phyloP scores from a whole-genome alignment of 129 eudicot genomes.

The Kitagawia praeruptora region DNA sequence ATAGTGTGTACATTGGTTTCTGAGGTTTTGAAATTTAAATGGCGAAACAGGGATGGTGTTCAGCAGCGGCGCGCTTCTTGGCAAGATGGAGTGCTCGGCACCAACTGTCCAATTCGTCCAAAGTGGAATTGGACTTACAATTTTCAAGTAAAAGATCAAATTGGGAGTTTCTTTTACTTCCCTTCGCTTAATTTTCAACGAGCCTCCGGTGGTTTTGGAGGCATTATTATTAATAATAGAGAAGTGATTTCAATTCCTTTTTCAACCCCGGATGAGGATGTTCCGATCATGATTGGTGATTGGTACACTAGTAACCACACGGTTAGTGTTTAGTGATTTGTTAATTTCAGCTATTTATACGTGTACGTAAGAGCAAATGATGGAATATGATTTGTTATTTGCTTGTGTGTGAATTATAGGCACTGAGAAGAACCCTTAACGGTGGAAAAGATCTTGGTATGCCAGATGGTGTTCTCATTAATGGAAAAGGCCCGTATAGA shows the following conservation, averaged over 20 bases:
- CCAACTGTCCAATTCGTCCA: constrained; percentile 92
- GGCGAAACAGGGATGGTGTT: constrained; percentile 72
- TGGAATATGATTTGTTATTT: background rate
- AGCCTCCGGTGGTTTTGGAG: constrained; percentile 86
- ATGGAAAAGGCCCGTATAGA: constrained; percentile 90
- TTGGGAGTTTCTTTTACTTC: constrained; percentile 93
- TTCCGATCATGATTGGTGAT: constrained; percentile 71
- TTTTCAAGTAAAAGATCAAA: constrained; percentile 91
- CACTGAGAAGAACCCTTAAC: constrained; percentile 63
- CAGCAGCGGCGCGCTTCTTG: constrained; percentile 67
- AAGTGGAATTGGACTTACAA: constrained; percentile 97
- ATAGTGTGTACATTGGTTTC: background rate
- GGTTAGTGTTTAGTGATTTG: constrained; percentile 44
- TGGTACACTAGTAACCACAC: constrained; percentile 88
- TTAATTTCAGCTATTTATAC: background rate
- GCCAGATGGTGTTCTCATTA: constrained; percentile 95
- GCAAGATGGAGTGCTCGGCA: constrained; percentile 94
- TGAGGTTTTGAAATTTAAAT: constrained; percentile 5
- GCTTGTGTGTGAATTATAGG: constrained; percentile 28
- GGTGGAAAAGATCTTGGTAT: constrained; percentile 72
- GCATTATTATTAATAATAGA: constrained; percentile 56
- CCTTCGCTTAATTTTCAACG: constrained; percentile 82
- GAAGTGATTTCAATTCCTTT: constrained; percentile 67
- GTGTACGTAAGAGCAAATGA: background rate
- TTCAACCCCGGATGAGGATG: constrained; percentile 68